Conservation (phyloP, 192 early-diverging fungal genomes). For the Haplosporangium gracile region DNA sequence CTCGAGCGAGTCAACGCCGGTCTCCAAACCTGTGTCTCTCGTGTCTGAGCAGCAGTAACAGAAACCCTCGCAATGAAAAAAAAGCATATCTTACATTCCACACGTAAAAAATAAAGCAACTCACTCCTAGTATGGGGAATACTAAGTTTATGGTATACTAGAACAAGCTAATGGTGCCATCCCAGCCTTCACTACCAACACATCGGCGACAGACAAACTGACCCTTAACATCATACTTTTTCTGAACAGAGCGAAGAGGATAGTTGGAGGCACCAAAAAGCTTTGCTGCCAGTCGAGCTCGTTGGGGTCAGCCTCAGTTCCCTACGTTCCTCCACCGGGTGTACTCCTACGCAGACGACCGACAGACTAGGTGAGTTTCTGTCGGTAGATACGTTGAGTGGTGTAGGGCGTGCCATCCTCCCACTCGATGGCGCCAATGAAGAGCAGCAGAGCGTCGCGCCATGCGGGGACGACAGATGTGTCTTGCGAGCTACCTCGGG, state of each 20-base stretch:
- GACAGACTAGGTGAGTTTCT: conserved; percentile 1
- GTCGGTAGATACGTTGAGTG: neutral
- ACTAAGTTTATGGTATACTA: no score
- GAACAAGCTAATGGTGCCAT: neutral
- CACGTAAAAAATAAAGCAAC: no score
- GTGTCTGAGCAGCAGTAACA: neutral
- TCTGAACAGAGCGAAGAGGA: conserved; percentile 56
- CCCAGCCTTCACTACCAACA: conserved; percentile 51
- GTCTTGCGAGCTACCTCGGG: conserved; percentile 15
- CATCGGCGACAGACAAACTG: conserved; percentile 45
- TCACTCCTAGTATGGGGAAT: no score
- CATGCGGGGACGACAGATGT: conserved; percentile 53
- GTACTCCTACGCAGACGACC: conserved; percentile 37
- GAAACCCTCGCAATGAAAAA: neutral
- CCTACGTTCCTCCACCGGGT: conserved; percentile 60
- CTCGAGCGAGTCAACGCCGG: neutral
- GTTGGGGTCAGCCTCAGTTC: conserved; percentile 61
- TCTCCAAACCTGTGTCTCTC: neutral
- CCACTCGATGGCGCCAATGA: conserved; percentile 2
- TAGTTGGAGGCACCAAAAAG: conserved; percentile 66
- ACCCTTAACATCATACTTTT: conserved; percentile 57
- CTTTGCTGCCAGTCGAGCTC: conserved; percentile 59
- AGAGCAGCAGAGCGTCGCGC: conserved; percentile 44
- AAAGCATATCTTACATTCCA: no score
- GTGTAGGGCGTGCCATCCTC: neutral